Conservation (phyloP, 345 rosid species). For the Pistacia integerrima region DNA sequence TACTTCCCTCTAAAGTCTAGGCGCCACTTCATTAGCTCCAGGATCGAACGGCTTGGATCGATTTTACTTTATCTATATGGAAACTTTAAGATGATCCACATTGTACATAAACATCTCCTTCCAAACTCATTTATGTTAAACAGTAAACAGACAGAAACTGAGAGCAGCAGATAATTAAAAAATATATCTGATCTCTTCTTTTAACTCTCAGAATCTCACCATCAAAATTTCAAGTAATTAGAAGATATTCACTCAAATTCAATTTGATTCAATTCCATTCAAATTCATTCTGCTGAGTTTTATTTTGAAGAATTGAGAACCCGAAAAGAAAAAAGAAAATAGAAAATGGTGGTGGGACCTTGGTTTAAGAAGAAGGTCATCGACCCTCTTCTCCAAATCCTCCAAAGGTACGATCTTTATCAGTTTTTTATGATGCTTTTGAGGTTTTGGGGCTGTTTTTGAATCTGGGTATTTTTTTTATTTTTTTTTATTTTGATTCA, state of each 20-base stretch:
- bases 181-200: background rate
- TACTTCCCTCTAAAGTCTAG: no score
- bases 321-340: background rate
- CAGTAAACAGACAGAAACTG: background rate
- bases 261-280: background rate
- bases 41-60: no score
- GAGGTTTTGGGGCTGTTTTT: background rate
- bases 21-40: no score
- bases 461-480: background rate
- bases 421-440: background rate
- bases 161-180: background rate
- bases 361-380: constrained; percentile 63
- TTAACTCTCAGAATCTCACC: background rate
- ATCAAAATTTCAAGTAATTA: background rate
- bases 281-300: background rate
- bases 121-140: background rate
- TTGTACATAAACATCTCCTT: background rate
- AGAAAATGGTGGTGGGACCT: constrained; percentile 26
- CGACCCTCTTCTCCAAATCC: constrained; percentile 76
- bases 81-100: no score
- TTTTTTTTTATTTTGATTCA: constrained; percentile 22
- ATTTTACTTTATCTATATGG: no score
- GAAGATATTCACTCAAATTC: background rate
- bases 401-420: constrained; percentile 52
- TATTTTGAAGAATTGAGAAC: background rate